Conservation (phyloP, 768 basidiomycete species). For the Chiua virens region DNA sequence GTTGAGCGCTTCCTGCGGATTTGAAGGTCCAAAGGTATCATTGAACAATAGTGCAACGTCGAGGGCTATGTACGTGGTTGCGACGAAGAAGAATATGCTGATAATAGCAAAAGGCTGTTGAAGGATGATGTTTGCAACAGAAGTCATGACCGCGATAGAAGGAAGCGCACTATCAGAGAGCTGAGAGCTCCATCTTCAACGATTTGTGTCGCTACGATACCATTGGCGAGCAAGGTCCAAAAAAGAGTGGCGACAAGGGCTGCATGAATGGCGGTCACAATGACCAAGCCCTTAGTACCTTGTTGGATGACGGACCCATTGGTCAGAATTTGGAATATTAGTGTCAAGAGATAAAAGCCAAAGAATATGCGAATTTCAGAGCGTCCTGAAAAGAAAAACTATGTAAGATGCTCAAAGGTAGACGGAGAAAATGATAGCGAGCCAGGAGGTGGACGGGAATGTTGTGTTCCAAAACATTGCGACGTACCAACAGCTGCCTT, state of each 20-base stretch:
- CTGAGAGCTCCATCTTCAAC: slow-evolving; percentile 88
- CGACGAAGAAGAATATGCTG: slow-evolving; percentile 58
- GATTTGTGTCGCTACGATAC: slow-evolving; percentile 79
- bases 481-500: slow-evolving; percentile 86
- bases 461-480: background rate
- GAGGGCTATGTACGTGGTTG: slow-evolving; percentile 80
- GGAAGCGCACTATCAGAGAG: slow-evolving; percentile 57
- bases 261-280: slow-evolving; percentile 76
- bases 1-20: slow-evolving; percentile 53
- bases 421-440: background rate
- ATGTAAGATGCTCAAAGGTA: background rate
- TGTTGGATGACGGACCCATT: slow-evolving; percentile 79
- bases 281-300: slow-evolving; percentile 67
- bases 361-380: slow-evolving; percentile 71
- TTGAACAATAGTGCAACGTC: slow-evolving; percentile 78
- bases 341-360: slow-evolving; percentile 63
- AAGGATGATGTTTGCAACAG: background rate
- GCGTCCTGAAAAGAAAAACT: slow-evolving; percentile 45
- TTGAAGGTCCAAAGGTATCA: slow-evolving; percentile 54
- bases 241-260: slow-evolving; percentile 76
- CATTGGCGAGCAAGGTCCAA: slow-evolving; percentile 77
- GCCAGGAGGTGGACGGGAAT: background rate
- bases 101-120: slow-evolving; percentile 64
- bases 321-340: slow-evolving; percentile 78
- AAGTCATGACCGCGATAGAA: background rate